phyloP scores from a whole-genome alignment of 1,284 basidiomycete genomes.

The Inonotus obliquus region DNA sequence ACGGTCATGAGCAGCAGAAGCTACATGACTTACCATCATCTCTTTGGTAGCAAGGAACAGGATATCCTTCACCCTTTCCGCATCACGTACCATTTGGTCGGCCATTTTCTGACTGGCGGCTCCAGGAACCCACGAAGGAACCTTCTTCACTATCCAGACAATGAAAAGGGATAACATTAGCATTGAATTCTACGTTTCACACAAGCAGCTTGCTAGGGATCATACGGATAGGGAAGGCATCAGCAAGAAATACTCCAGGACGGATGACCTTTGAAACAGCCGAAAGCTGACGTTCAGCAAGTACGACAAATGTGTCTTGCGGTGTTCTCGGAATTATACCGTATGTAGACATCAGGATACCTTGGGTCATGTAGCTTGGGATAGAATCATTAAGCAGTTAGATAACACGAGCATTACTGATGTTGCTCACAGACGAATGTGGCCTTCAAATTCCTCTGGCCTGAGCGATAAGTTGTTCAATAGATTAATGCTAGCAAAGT shows the following conservation, averaged over 20 bases:
- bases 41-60: slow-evolving; percentile 1
- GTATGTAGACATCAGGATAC: not conserved
- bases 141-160: slow-evolving; percentile 10
- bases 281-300: not conserved
- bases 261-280: not conserved
- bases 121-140: slow-evolving; percentile 19
- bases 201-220: too few relatives aligned
- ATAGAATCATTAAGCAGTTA: too few relatives aligned
- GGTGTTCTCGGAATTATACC: not conserved
- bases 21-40: slow-evolving; percentile 2
- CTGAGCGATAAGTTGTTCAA: slow-evolving; percentile 19
- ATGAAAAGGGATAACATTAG: too few relatives aligned
- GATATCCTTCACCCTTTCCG: not conserved
- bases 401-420: not conserved
- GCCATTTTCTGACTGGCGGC: slow-evolving; percentile 9
- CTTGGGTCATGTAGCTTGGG: too few relatives aligned
- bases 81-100: not conserved
- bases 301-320: not conserved
- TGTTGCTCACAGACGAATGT: slow-evolving; percentile 23
- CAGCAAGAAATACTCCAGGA: slow-evolving; percentile 5
- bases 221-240: slow-evolving; percentile 13
- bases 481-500: slow-evolving; percentile 18
- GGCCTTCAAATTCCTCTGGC: slow-evolving; percentile 24
- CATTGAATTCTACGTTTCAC: too few relatives aligned
- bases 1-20: too few relatives aligned